Evolutionary conservation across 2,329 filamentous ascomycete species (phyloP).

Genomic region (Trichoderma polysporum): DNA sequence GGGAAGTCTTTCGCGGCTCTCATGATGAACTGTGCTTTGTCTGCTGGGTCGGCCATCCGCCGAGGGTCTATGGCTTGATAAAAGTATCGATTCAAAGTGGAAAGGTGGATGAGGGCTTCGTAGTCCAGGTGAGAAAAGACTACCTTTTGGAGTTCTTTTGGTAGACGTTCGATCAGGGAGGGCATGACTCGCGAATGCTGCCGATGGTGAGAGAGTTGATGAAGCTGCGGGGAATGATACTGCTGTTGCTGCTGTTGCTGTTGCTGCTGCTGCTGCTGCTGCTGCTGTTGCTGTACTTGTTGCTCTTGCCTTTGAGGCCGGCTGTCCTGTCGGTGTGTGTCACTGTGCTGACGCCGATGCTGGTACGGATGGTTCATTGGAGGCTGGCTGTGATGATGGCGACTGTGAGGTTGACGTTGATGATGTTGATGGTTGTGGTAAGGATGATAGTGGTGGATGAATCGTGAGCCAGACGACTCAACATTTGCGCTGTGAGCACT

Average conservation of each 20-base stretch:
- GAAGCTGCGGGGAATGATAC: neutral
- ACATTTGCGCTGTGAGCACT: slow-evolving; percentile 15
- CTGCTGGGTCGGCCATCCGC: slow-evolving; percentile 35
- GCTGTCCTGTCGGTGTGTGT: neutral
- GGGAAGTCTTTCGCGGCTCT: slow-evolving; percentile 42
- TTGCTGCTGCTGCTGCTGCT: neutral
- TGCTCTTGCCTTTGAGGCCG: neutral
- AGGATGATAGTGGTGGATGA: slow-evolving; percentile 5
- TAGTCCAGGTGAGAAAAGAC: slow-evolving; percentile 41
- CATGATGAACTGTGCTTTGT: slow-evolving; percentile 44
- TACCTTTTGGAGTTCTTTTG: slow-evolving; percentile 35
- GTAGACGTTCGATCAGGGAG: slow-evolving; percentile 36
- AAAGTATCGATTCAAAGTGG: slow-evolving; percentile 38
- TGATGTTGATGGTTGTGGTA: slow-evolving; percentile 14
- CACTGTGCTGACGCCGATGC: neutral
- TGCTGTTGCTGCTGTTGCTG: neutral
- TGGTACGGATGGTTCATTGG: neutral
- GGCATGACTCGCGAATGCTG: slow-evolving; percentile 24
- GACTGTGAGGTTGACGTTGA: neutral
- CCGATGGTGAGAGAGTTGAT: slow-evolving; percentile 20
- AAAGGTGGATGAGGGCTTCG: slow-evolving; percentile 42
- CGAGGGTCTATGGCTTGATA: slow-evolving; percentile 36
- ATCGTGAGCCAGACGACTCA: slow-evolving; percentile 10
- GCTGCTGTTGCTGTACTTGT: neutral
- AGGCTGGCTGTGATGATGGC: neutral